Conservation (phyloP, 2,329 filamentous ascomycete species). For the Monosporascus cannonballus region DNA sequence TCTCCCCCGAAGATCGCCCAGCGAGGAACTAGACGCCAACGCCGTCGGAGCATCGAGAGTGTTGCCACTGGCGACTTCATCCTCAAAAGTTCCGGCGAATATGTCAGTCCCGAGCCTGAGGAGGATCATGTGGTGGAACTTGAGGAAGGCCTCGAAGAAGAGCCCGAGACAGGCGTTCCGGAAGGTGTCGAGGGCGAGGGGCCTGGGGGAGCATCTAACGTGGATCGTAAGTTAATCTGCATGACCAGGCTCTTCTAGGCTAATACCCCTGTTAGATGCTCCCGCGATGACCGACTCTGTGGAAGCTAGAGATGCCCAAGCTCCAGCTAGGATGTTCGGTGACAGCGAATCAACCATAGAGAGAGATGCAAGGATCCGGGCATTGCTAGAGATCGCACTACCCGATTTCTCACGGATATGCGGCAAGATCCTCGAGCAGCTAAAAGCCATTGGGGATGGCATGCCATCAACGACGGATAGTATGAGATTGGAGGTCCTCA, state of each 20-base stretch:
- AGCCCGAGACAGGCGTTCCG: not conserved
- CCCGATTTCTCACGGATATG: conserved; percentile 19
- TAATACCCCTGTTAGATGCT: conserved; percentile 6
- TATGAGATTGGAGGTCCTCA: conserved; percentile 8
- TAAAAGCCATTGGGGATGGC: conserved; percentile 8
- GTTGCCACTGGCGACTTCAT: conserved; percentile 12
- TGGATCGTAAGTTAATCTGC: not conserved
- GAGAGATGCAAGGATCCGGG: conserved; percentile 14
- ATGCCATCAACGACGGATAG: conserved; percentile 8
- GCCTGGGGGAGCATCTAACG: not conserved
- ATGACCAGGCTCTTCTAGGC: not conserved
- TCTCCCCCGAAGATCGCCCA: conserved; percentile 9
- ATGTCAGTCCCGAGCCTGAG: conserved; percentile 6
- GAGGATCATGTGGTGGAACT: not conserved
- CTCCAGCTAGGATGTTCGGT: conserved; percentile 3
- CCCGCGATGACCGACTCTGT: not conserved
- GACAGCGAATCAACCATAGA: conserved; percentile 13
- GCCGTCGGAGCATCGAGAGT: conserved; percentile 15
- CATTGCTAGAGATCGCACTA: conserved; percentile 21
- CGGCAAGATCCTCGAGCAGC: conserved; percentile 10
- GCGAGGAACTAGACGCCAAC: conserved; percentile 13
- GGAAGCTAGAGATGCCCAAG: not conserved
- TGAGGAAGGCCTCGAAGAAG: not conserved
- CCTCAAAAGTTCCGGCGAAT: conserved; percentile 5
- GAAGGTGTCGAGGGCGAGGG: not conserved